Evolutionary conservation across 2,329 filamentous ascomycete genomes (phyloP).

Genomic region (Hansfordia pulvinata): DNA sequence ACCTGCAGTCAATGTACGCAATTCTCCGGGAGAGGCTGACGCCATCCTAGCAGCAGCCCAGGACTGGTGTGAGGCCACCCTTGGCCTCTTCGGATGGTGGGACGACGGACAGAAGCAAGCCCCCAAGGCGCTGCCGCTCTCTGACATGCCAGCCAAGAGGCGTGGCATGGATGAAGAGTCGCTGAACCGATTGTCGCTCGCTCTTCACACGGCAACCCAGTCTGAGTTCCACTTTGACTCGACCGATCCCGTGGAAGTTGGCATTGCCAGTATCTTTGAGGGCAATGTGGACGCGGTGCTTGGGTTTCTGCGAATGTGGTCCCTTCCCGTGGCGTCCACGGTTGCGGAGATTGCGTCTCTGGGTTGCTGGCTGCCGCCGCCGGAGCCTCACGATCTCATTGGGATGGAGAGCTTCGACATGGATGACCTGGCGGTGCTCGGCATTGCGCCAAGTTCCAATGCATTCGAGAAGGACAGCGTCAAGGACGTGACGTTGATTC

Average conservation of each 20-base stretch:
- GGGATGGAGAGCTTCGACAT: conserved; percentile 58
- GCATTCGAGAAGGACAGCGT: conserved; percentile 49
- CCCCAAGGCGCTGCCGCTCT: conserved; percentile 18
- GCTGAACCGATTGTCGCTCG: conserved; percentile 55
- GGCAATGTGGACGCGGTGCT: conserved; percentile 68
- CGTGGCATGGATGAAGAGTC: conserved; percentile 53
- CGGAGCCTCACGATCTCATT: conserved; percentile 36
- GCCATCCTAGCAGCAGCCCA: conserved; percentile 66
- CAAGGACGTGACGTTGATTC: conserved; percentile 66
- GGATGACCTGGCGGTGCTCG: conserved; percentile 75
- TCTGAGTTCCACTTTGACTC: conserved; percentile 68
- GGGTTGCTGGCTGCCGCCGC: conserved; percentile 65
- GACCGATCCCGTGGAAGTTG: conserved; percentile 64
- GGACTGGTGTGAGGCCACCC: conserved; percentile 84
- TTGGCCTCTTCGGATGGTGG: conserved; percentile 85
- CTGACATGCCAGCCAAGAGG: conserved; percentile 17
- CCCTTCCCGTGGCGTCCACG: conserved; percentile 62
- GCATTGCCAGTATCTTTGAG: conserved; percentile 69
- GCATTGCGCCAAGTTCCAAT: conserved; percentile 40
- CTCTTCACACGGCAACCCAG: conserved; percentile 54
- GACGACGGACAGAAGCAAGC: conserved; percentile 50
- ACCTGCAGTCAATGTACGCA: conserved; percentile 66
- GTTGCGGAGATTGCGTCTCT: conserved; percentile 75
- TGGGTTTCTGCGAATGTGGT: conserved; percentile 65
- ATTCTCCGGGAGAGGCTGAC: conserved; percentile 59